Evolutionary conservation across 2,329 filamentous ascomycete species (phyloP), one percentile per base, ranked within the genome.

Genomic region (Neurospora crassa): DNA sequence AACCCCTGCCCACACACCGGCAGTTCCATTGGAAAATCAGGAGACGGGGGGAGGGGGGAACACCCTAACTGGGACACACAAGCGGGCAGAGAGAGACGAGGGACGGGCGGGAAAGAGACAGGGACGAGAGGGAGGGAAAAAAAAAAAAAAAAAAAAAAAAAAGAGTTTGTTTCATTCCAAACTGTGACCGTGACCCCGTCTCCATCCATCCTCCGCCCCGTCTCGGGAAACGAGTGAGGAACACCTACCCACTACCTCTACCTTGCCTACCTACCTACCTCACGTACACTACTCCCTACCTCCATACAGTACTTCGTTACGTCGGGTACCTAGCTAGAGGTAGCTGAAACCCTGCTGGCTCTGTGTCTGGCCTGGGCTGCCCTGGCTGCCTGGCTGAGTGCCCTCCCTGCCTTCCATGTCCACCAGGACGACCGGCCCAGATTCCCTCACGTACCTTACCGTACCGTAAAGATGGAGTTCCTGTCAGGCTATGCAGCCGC

Each of bases 401-500:
- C 70, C 70, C 70, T 67, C 20, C 63, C 47, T 67, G 20, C 45
- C 41, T 59, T 67, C 47, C 47, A 29, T 59, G 24, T 59, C 34
- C 34, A 37, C 47, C 47, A 29, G 47, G 47, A 29, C 12, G 47
- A 59, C 20, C 47, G 47, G 47, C 20, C 47, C 20, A 59, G 47
- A 59, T 59, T 37, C 7, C 34, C 6, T 37, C 34, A 29, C 7
- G 34, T 37, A 47, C 45, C 42, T 45, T 45, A 45, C 42, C 18
- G 10, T 45, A 29, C 20, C 67, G 63, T 16, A 42, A 69, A 69
- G 68, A 74, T 78, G 76, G 76, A 78, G 75, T 78, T 75, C 67
- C 74, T 77, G 67, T 74, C 75, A n/a, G 76, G 75, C 67, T 77
- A 76, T 69, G 76, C 76, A 69, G 74, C 76, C 68, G 75, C 76